A percentile compares a stretch with the other conserved stretches of the same genome.
phyloP scores from a whole-genome alignment of 768 basidiomycete genomes.

The Lentinula edodes region DNA sequence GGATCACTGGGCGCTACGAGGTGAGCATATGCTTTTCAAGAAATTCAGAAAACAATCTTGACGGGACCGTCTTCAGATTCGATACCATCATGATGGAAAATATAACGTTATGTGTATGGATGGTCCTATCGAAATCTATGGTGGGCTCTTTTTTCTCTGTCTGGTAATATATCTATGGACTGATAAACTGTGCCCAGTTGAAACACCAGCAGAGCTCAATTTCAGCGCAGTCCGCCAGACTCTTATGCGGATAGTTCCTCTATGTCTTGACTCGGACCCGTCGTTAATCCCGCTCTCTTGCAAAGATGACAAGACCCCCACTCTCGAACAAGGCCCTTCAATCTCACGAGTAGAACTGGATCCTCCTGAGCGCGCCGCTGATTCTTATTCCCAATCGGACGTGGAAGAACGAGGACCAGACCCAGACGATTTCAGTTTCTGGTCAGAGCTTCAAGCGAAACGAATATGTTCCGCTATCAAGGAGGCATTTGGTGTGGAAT shows the following conservation, averaged over 20 bases:
- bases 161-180: slow-evolving; percentile 2
- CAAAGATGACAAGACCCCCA: slow-evolving; percentile 28
- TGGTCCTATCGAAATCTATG: slow-evolving; percentile 84
- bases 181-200: slow-evolving; percentile 41
- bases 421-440: slow-evolving; percentile 92
- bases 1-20: slow-evolving; percentile 85
- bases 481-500: slow-evolving; percentile 83
- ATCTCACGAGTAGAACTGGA: slow-evolving; percentile 12
- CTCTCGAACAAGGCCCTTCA: not conserved
- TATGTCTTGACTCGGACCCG: slow-evolving; percentile 85
- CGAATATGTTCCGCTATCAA: slow-evolving; percentile 77
- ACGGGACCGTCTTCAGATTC: slow-evolving; percentile 38
- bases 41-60: not conserved
- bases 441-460: slow-evolving; percentile 86
- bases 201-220: slow-evolving; percentile 57
- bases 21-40: slow-evolving; percentile 29
- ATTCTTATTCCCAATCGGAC: not conserved
- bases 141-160: slow-evolving; percentile 36
- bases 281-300: slow-evolving; percentile 73
- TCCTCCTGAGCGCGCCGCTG: not conserved
- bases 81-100: slow-evolving; percentile 96
- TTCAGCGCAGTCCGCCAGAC: slow-evolving; percentile 60
- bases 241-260: slow-evolving; percentile 72
- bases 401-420: slow-evolving; percentile 45
- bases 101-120: slow-evolving; percentile 90